Base-by-base conservation (phyloP, 2,329 filamentous ascomycete species). In the Ophiostoma montium region DNA sequence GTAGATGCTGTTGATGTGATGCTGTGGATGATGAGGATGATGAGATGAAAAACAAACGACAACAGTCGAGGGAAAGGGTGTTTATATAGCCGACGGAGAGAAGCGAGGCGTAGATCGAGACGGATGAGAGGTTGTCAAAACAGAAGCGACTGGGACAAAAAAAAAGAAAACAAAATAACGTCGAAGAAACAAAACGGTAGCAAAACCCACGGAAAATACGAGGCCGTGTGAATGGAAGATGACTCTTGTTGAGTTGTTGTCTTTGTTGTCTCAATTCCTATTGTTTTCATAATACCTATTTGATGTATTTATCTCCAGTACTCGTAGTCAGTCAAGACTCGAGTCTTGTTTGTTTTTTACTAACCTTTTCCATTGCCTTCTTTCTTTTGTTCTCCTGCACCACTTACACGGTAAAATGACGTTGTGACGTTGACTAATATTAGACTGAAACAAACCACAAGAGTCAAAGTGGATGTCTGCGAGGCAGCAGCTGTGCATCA, bases 391-490 rank as follows among this genome's bases (percentile, higher is more conserved):
- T 33, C 13, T 33, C 31, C 31, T 33, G 23, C n/a, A 41, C 21
- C 21, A 19, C 21, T n/a, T 41, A 21, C 19, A 11, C 21, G 38
- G 38, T 41, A 21, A 18, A 5, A 45, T 33, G 30, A 23, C 42
- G 31, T 45, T 16, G 23, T 1, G 10, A 19, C 9, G 11, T 15
- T 15, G n/a, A 2, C 30, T 32, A 43, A 16, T 7, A n/a, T 12
- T 19, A 23, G 19, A 39, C 12, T 35, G 47, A 21, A 15, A 35
- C 33, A 46, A 23, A 46, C 10, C 7, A 31, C 35, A 47, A 44
- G 47, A 49, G 47, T 49, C 47, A 44, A 32, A 32, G 47, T 49
- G 47, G 47, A 32, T 48, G 39, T 31, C 13, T 21, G 35, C 35
- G 46, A 47, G 46, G 46, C 46, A 47, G 46, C 46, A 47, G 21